These are phyloP conservation scores for Clonostachys sp. DNA, from an alignment of 2,329 filamentous ascomycete species.

Conservation along the genomic window DNA sequence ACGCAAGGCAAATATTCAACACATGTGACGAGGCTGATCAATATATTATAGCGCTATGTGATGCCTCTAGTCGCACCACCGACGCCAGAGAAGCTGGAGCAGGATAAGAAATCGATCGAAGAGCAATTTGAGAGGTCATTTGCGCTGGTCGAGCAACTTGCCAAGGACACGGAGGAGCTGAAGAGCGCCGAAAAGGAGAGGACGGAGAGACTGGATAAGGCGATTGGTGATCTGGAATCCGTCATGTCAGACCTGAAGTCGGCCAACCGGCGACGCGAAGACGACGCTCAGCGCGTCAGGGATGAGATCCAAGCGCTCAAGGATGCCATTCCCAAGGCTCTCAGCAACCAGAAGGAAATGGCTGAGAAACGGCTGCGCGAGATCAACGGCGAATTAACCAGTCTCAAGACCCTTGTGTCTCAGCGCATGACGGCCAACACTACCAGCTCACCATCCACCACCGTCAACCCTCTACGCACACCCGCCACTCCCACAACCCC, in stretches of 20 bases:
- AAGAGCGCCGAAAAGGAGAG: conserved; percentile 83
- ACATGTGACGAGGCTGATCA: neutral
- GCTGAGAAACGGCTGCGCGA: conserved; percentile 80
- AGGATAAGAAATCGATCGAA: conserved; percentile 90
- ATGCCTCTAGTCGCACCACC: conserved; percentile 87
- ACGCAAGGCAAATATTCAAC: neutral
- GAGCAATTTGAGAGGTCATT: conserved; percentile 93
- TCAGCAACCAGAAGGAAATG: conserved; percentile 81
- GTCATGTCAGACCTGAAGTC: conserved; percentile 80
- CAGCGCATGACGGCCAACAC: conserved; percentile 48
- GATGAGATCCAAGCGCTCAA: conserved; percentile 82
- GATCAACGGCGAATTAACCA: conserved; percentile 82
- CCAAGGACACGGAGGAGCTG: conserved; percentile 82
- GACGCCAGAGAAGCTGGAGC: conserved; percentile 86
- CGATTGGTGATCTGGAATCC: conserved; percentile 77
- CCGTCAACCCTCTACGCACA: conserved; percentile 14
- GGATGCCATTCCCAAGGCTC: conserved; percentile 80
- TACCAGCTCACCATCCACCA: conserved; percentile 14
- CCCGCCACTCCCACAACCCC: conserved; percentile 8
- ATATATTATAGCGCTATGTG: conserved; percentile 69
- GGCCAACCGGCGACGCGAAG: conserved; percentile 75
- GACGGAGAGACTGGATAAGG: conserved; percentile 76
- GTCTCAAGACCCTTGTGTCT: conserved; percentile 80
- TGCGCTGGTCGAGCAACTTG: conserved; percentile 82
- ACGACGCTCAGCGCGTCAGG: conserved; percentile 79